Percentiles rank a stretch among this genome's conserved stretches.
Evolutionary conservation across 495 filamentous ascomycete species (phyloP).

Genomic region (Tuber melanosporum): DNA sequence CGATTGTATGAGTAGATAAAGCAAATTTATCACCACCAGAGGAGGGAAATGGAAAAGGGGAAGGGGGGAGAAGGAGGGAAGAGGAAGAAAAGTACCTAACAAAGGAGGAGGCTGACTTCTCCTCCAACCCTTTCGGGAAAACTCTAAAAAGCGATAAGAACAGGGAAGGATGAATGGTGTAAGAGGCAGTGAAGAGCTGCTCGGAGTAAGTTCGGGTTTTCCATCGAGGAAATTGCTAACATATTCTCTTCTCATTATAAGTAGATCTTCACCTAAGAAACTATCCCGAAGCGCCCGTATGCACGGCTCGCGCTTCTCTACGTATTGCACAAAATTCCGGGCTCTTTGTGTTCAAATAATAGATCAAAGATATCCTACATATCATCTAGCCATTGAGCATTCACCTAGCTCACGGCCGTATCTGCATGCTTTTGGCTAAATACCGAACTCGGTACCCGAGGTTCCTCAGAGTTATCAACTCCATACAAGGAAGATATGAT

Average conservation of each 20-base stretch:
- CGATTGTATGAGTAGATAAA: background rate
- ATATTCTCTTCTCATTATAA: background rate
- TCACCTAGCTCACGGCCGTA: background rate
- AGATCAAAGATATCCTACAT: background rate
- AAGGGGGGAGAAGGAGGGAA: no score
- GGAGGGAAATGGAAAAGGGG: no score
- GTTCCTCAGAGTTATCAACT: background rate
- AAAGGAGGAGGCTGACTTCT: background rate
- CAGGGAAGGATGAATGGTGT: background rate
- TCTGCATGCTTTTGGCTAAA: background rate
- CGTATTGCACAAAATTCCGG: background rate
- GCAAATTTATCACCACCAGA: background rate
- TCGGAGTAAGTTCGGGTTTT: background rate
- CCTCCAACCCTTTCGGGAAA: background rate
- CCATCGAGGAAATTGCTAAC: background rate
- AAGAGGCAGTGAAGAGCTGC: background rate
- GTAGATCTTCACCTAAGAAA: background rate
- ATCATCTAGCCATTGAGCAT: background rate
- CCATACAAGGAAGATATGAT: background rate
- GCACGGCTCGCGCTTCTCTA: background rate
- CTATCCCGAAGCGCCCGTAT: background rate
- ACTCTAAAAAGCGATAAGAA: background rate
- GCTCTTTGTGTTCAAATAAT: background rate
- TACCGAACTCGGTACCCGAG: background rate
- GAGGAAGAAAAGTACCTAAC: no score